Conservation (phyloP, 2,329 filamentous ascomycete species). For the Nigrograna mackinnonii region DNA sequence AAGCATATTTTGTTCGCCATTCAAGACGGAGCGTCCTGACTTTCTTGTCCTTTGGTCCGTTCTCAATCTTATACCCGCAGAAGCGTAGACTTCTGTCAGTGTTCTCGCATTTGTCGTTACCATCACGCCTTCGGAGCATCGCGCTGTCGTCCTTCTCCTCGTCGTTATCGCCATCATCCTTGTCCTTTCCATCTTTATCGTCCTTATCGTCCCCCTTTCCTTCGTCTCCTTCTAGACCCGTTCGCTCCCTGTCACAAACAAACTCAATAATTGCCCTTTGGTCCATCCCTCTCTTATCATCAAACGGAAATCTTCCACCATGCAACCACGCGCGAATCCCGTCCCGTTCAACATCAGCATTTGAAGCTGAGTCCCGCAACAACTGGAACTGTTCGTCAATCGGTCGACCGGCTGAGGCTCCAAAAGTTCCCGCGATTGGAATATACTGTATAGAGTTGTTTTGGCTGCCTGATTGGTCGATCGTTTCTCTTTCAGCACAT, state of each 20-base stretch:
- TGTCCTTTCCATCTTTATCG: conserved; percentile 56
- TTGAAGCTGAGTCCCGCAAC: conserved; percentile 66
- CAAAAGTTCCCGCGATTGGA: conserved; percentile 75
- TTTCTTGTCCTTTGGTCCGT: conserved; percentile 53
- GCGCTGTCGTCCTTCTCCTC: conserved; percentile 27
- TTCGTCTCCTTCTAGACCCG: conserved; percentile 73
- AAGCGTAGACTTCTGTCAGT: conserved; percentile 69
- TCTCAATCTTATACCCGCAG: conserved; percentile 68
- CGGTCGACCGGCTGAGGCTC: conserved; percentile 55
- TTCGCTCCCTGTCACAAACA: conserved; percentile 72
- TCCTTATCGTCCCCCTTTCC: conserved; percentile 59
- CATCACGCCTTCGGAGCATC: conserved; percentile 23
- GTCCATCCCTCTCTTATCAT: conserved; percentile 51
- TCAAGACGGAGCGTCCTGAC: conserved; percentile 71
- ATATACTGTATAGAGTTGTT: conserved; percentile 62
- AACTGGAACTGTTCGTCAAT: conserved; percentile 69
- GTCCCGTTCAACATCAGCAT: conserved; percentile 68
- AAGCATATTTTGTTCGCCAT: conserved; percentile 89
- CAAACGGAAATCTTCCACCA: conserved; percentile 56
- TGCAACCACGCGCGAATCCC: conserved; percentile 72
- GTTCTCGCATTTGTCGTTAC: conserved; percentile 38
- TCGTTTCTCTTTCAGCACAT: conserved; percentile 71
- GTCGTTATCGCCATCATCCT: conserved; percentile 38
- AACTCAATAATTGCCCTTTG: conserved; percentile 86
- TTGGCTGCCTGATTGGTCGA: conserved; percentile 52